phyloP scores from a whole-genome alignment of 2,329 filamentous ascomycete species.

The Leptographium radiaticola region DNA sequence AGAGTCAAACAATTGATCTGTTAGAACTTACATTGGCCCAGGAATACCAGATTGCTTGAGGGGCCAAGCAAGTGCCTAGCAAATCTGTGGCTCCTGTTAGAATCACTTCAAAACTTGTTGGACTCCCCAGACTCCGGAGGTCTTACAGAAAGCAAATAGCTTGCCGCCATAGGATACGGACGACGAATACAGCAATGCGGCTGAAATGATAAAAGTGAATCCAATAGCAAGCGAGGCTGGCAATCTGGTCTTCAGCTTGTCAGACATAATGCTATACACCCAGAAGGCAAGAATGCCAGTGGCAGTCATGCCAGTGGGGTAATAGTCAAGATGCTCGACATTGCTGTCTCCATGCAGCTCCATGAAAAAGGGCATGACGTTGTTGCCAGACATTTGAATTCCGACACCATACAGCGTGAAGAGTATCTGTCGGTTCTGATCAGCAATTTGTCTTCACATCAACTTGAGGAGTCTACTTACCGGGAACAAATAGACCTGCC shows the following conservation, averaged over 20 bases:
- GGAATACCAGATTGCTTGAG: neutral
- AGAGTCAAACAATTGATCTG: neutral
- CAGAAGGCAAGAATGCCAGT: conserved; percentile 39
- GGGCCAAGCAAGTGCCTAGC: neutral
- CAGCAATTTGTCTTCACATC: conserved; percentile 38
- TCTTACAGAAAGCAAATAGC: neutral
- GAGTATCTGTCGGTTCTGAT: conserved; percentile 34
- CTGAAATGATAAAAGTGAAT: neutral
- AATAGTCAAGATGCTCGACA: conserved; percentile 38
- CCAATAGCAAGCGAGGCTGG: neutral
- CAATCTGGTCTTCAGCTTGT: neutral
- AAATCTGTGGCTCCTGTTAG: neutral
- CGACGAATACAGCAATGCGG: neutral
- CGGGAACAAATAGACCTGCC: neutral
- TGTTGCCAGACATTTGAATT: conserved; percentile 56
- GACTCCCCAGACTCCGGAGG: neutral
- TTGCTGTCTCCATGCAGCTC: conserved; percentile 32
- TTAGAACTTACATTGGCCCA: neutral
- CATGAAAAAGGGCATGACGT: conserved; percentile 36
- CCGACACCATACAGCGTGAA: neutral
- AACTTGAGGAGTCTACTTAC: neutral
- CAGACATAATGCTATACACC: neutral
- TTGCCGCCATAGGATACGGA: neutral
- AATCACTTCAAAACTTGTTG: too few species aligned
- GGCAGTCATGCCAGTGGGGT: conserved; percentile 41